Evolutionary conservation across 345 rosid genomes (phyloP), one percentile per base, ranked within the genome.

Genomic region (Acer saccharum): DNA sequence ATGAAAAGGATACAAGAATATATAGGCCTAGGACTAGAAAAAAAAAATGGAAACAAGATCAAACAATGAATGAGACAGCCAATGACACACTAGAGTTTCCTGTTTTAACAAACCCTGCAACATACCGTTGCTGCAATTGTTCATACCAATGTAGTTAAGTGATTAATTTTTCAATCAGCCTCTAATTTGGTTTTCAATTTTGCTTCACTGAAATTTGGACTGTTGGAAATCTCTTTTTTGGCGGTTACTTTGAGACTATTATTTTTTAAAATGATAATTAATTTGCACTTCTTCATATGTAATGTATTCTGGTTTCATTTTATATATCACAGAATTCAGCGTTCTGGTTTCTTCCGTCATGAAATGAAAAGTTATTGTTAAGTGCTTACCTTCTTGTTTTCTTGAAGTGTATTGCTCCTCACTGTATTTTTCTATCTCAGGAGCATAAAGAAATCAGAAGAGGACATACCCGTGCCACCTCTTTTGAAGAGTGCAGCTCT

Each of bases 401-500:
- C 39, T 52, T 52, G 18, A 73, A 63, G 58, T 29, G 58, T 43
- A 63, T 68, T 32, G 65, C 23, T 43, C 18, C 84, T 86, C 65
- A 75, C 74, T n/a, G 43, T 46, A 20, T 50, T 62, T 58, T 10
- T 41, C 25, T 25, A 10, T 32, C 13, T 76, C 88, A 92, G 97
- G 84, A 92, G 83, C 84, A 83, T 94, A 60, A 90, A 87, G 75
- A 93, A 91, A 80, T 91, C 98, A 55, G 93, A 96, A 79, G 90
- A 93, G 75, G 95, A 88, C 84, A 86, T 92, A 68, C 98, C 97
- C 0, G 92, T 96, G 73, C 98, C 98, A 78, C 98, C 98, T 44
- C 92, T 94, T 20, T 29, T 94, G 67, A 87, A 89, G 87, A 96
- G 98, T 87, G 98, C 98, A 67, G 98, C 89, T 77, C 95, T 94